Base-by-base conservation (phyloP, 1,284 basidiomycete genomes). In the Hemileia vastatrix region DNA sequence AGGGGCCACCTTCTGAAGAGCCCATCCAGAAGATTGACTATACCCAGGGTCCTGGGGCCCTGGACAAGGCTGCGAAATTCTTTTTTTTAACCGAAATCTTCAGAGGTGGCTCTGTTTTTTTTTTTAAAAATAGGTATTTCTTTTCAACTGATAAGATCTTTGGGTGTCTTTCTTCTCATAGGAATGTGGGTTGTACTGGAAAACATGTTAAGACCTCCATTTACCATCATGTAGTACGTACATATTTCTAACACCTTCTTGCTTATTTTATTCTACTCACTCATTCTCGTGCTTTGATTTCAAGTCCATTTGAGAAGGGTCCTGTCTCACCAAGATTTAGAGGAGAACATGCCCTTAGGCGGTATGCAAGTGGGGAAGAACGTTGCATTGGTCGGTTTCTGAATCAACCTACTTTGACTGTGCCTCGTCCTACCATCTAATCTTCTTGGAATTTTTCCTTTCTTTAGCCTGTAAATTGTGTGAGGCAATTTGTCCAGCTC, bases 161-260 rank as follows among this genome's bases (percentile, higher is more conserved):
- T 23, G 6, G 23, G 6, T 2, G 3, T 23, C 45, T 19, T 40
- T 13, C 18, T 43, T 57, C 18, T 32, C 4, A 13, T 69, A 95
- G 93, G 94, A 72, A 94, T 97, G 90, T 96, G 93, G 91, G 87
- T 99, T 76, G 92, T 97, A n/a, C 72, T 97, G 68, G 95, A 97
- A 78, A 89, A 97, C 77, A 91, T 95, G 66, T 52, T 47, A 62
- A 67, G 69, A 63, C 90, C 90, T 50, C 94, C 94, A 33, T 98
- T 97, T 79, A 98, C 94, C 48, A 98, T 98, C 81, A 95, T 81
- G 81, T 82, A 80, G 59, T 62, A n/a, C n/a, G 27, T 58, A 45
- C 49, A 5, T 44, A 23, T 36, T 27, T 15, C 13, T 18, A n/a
- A 19, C 11, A 48, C 13, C 21, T 40, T 44, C 44, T n/a, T 32